Base-by-base conservation (phyloP, 2,329 filamentous ascomycete genomes). In the Fusarium haematococcum region DNA sequence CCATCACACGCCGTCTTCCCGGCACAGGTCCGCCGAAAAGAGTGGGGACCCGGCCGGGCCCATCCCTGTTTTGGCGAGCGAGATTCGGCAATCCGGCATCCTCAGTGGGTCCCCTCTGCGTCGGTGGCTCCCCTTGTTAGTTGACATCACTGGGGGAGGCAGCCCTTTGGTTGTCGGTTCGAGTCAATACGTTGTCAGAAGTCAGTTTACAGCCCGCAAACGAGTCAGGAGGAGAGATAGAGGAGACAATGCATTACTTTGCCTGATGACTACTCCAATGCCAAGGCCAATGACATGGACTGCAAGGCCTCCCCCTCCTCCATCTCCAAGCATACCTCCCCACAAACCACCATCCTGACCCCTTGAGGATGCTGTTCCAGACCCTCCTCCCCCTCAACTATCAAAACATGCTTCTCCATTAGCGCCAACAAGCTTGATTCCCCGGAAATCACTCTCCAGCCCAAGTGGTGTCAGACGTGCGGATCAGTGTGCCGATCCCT, bases 51-150 rank as follows among this genome's bases (percentile, higher is more conserved):
- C 23, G 68, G 35, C 68, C 63, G 65, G 61, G 33, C 6, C 67
- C 39, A 74, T 68, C 32, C 75, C 63, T 33, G 33, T 75, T 68
- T 16, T 13, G 57, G 75, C 43, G 54, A 56, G 33, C 7, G 33
- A 48, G 7, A 16, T 35, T 75, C 75, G 75, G 75, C 74, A 75
- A 78, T 74, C 43, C 75, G 75, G 75, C 75, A 77, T 73, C 69
- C 58, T n/a, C 35, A 30, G 66, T 67, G 70, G 67, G 48, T 32
- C 56, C 20, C 13, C 11, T 52, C 18, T 58, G 23, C 54, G 58
- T 61, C 58, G 58, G 58, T 61, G 58, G 66, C 27, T 45, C 20
- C 20, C 23, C 52, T 75, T 43, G 52, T 30, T 1, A 6, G 62
- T 52, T 68, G 69, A 67, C 75, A 75, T 77, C 69, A 69, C 67